Evolutionary conservation across 2,329 filamentous ascomycete species (phyloP), one percentile per base, ranked within the genome.

Genomic region (Grosmannia huntii): DNA sequence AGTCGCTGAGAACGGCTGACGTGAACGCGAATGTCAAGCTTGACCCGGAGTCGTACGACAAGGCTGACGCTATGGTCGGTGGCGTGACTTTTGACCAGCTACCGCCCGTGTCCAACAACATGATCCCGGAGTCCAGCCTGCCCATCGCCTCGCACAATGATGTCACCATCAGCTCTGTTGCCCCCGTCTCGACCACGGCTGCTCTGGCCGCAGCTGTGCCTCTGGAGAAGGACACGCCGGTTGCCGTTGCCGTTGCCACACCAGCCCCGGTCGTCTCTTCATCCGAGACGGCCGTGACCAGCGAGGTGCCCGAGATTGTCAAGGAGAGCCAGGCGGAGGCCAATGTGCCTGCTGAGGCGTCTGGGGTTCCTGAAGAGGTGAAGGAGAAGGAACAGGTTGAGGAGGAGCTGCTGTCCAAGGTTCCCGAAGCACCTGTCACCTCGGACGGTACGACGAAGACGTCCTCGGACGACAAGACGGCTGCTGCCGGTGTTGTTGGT

Each of bases 31-130:
- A 90, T 55, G 80, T 96, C 67, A 82, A 85, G 66, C 80, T 89
- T 23, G 91, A 96, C 69, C 81, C 90, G 70, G 88, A 84, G 64
- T 92, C 89, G 1, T 97, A 96, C 71, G 86, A 95, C 70, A 88
- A 88, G 71, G 84, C 85, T 62, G 87, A 87, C 59, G 80, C 84
- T 59, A 71, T 84, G 49, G 76, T 79, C 55, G 80, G 79, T 31
- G 59, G 63, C 66, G 75, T 57, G 70, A 60, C 61, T 1, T 73
- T 63, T 7, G 73, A 77, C 54, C 71, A 76, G 58, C 68, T 85
- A 41, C 81, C 83, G 33, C 75, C 78, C 11, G 71, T 85, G 59
- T 75, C 79, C 52, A 79, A 76, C 61, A 84, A 78, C 70, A 75
- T 88, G 69, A 90, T 94, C 63, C 89, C 90, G 21, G 89, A 95